These are phyloP conservation scores for Rubus parviflorus DNA, from an alignment of 306 rosid species.

Conservation along the genomic window DNA sequence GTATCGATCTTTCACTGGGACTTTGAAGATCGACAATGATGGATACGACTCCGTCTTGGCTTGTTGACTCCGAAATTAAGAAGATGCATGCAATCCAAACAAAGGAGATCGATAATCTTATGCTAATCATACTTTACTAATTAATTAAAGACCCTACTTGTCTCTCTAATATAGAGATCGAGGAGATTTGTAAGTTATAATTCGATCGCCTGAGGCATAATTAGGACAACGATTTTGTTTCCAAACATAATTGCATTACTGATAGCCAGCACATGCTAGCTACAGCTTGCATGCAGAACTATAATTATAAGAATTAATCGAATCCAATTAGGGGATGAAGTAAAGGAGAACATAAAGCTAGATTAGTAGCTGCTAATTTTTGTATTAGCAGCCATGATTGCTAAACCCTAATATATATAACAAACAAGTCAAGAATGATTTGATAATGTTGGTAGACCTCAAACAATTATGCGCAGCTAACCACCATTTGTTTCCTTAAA, in stretches of 20 bases:
- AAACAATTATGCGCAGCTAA: slow-evolving; percentile 37
- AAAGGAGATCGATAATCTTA: slow-evolving; percentile 19
- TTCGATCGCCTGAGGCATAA: slow-evolving; percentile 36
- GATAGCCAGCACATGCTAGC: slow-evolving; percentile 66
- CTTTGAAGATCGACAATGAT: slow-evolving; percentile 30
- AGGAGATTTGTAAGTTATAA: slow-evolving; percentile 18
- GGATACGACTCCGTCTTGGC: slow-evolving; percentile 43
- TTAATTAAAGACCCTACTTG: slow-evolving; percentile 31
- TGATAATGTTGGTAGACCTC: slow-evolving; percentile 62
- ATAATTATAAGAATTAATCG: slow-evolving; percentile 14
- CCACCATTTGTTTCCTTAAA: slow-evolving; percentile 71
- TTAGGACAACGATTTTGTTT: slow-evolving; percentile 33
- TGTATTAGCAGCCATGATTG: slow-evolving; percentile 27
- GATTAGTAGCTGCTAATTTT: background rate
- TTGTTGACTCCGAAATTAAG: slow-evolving; percentile 73
- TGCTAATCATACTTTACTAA: slow-evolving; percentile 16
- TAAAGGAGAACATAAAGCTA: slow-evolving; percentile 10
- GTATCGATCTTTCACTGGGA: slow-evolving; percentile 28
- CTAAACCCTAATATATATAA: slow-evolving; percentile 23
- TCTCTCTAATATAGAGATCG: background rate
- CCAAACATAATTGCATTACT: slow-evolving; percentile 41
- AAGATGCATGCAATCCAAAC: slow-evolving; percentile 24
- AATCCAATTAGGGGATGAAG: slow-evolving; percentile 26
- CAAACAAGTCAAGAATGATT: slow-evolving; percentile 22
- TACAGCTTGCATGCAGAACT: slow-evolving; percentile 32